phyloP scores from a whole-genome alignment of 192 early-diverging fungal genomes.

The Podila epigama region DNA sequence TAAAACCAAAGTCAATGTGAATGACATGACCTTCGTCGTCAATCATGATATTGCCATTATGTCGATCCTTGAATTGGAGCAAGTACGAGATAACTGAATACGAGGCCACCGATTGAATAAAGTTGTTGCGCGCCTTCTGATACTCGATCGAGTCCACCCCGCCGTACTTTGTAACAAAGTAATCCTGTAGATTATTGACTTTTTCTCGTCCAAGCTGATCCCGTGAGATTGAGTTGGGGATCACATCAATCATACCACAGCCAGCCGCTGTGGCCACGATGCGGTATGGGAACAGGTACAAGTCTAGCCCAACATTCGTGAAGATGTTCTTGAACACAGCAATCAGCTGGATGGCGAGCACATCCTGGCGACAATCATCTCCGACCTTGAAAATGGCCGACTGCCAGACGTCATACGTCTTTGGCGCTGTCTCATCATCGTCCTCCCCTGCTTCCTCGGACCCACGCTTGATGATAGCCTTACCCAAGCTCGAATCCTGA shows the following conservation, averaged over 20 bases:
- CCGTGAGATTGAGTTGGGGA: conserved; percentile 94
- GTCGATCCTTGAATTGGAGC: conserved; percentile 97
- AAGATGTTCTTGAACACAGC: conserved; percentile 98
- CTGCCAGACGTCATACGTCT: conserved; percentile 69
- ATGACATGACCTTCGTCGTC: conserved; percentile 95
- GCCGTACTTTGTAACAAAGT: conserved; percentile 92
- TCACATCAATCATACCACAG: conserved; percentile 98
- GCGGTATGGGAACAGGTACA: conserved; percentile 97
- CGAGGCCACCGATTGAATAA: conserved; percentile 93
- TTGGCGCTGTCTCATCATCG: conserved; percentile 26
- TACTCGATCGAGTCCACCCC: conserved; percentile 86
- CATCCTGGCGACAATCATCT: conserved; percentile 99
- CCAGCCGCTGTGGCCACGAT: conserved; percentile 97
- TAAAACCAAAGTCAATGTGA: conserved; percentile 99
- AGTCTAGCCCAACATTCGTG: conserved; percentile 84
- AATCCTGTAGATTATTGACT: conserved; percentile 94
- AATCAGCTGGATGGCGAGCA: conserved; percentile 96
- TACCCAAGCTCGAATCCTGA: conserved; percentile 62
- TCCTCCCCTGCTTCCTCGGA: conserved; percentile 31
- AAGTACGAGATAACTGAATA: conserved; percentile 95
- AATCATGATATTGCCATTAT: conserved; percentile 99
- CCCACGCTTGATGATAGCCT: conserved; percentile 41
- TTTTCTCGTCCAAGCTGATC: conserved; percentile 99
- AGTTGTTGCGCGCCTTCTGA: conserved; percentile 83
- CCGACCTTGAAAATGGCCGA: conserved; percentile 99